Evolutionary conservation across 1,139 yeast species (phyloP).

Genomic region (Pichia sp.): DNA sequence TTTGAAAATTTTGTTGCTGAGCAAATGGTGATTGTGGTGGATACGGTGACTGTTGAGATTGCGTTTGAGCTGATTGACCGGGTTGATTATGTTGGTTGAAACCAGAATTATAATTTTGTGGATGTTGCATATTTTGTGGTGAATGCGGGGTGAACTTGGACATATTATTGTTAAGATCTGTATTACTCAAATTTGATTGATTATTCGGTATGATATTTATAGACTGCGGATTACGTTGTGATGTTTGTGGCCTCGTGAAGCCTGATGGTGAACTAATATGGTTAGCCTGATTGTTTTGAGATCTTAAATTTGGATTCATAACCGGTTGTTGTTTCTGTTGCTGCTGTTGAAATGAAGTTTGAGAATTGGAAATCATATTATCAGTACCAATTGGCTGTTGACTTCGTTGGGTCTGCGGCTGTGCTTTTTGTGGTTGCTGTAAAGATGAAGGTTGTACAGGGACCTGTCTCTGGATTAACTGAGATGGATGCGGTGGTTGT

Average conservation of each 20-base stretch:
- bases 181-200: not conserved
- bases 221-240: not conserved
- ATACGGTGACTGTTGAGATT: not conserved
- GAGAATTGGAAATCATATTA: not conserved
- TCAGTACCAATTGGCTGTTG: not conserved
- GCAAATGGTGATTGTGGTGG: conserved; percentile 12
- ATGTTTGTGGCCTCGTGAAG: not conserved
- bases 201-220: not conserved
- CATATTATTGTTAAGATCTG: not conserved
- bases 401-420: too few relatives aligned
- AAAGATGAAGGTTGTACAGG: too few relatives aligned
- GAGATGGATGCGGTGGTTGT: not conserved
- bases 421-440: too few relatives aligned
- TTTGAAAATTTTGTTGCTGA: conserved; percentile 2
- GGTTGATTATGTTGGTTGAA: too few relatives aligned
- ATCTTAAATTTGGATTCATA: not conserved
- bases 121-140: not conserved
- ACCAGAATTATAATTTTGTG: not conserved
- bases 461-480: too few relatives aligned
- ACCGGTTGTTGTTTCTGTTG: not conserved
- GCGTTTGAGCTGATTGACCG: not conserved
- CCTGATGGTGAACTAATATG: not conserved
- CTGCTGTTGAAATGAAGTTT: conserved; percentile 3
- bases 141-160: not conserved
- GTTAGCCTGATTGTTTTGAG: not conserved